phyloP scores from a whole-genome alignment of 768 basidiomycete genomes.

The Naganishia randhawae region DNA sequence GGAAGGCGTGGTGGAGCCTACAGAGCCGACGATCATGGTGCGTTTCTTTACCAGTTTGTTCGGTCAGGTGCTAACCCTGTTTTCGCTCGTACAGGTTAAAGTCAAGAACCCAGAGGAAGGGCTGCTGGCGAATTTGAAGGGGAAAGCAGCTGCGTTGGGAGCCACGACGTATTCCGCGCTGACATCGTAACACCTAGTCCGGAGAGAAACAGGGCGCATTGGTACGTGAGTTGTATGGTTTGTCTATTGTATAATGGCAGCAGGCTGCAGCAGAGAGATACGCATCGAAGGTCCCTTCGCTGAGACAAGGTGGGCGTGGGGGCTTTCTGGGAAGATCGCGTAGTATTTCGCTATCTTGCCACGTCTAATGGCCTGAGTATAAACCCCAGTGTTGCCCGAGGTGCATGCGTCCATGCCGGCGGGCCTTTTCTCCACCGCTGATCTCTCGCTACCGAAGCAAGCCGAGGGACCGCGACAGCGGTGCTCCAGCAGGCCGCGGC shows the following conservation, averaged over 20 bases:
- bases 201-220: neutral
- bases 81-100: slow-evolving; percentile 1
- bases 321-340: too few species aligned
- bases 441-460: too few species aligned
- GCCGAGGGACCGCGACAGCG: too few species aligned
- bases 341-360: too few species aligned
- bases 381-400: too few species aligned
- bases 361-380: too few species aligned
- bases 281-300: neutral
- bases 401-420: too few species aligned
- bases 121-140: slow-evolving; percentile 23
- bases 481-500: too few species aligned
- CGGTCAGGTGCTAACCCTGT: neutral
- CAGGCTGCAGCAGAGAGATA: neutral
- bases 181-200: neutral
- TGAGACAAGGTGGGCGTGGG: slow-evolving; percentile 49
- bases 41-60: slow-evolving; percentile 11
- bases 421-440: too few species aligned
- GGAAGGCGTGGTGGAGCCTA: slow-evolving; percentile 55
- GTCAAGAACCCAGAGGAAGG: slow-evolving; percentile 24
- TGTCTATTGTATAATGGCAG: neutral
- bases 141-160: slow-evolving; percentile 19
- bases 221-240: neutral
- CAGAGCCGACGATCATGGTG: slow-evolving; percentile 51
- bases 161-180: slow-evolving; percentile 17